Conservation (phyloP, 768 basidiomycete species). For the Pholiota conissans region DNA sequence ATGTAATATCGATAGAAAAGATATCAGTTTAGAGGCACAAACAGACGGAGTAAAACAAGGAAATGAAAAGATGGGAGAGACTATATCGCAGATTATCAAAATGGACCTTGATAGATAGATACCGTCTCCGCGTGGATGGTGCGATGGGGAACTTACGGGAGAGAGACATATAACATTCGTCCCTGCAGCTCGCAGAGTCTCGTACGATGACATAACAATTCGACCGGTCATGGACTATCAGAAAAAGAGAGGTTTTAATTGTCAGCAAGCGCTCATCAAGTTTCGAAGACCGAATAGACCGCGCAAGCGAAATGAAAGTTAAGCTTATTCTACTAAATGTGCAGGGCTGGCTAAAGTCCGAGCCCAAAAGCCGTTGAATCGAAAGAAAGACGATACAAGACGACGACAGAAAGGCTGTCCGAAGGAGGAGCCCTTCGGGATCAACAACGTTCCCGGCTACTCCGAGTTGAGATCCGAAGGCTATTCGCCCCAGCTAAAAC, state of each 20-base stretch:
- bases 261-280: background rate
- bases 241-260: background rate
- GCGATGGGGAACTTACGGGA: constrained; percentile 39
- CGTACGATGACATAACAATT: constrained; percentile 64
- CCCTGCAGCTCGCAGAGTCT: constrained; percentile 59
- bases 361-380: no score
- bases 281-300: background rate
- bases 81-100: background rate
- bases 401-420: constrained; percentile 7
- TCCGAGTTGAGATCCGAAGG: constrained; percentile 3
- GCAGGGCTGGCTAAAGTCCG: background rate
- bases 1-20: background rate
- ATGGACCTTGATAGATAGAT: background rate
- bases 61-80: background rate
- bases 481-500: background rate
- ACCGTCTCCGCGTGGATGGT: background rate
- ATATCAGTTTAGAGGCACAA: background rate
- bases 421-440: background rate
- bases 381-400: no score
- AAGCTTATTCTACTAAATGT: background rate
- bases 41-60: background rate
- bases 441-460: background rate
- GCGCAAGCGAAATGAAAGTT: background rate
- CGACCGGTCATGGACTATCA: constrained; percentile 58
- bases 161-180: constrained; percentile 61